Conservation (phyloP, 805 yeast genomes). For the Blastobotrys parvus region DNA sequence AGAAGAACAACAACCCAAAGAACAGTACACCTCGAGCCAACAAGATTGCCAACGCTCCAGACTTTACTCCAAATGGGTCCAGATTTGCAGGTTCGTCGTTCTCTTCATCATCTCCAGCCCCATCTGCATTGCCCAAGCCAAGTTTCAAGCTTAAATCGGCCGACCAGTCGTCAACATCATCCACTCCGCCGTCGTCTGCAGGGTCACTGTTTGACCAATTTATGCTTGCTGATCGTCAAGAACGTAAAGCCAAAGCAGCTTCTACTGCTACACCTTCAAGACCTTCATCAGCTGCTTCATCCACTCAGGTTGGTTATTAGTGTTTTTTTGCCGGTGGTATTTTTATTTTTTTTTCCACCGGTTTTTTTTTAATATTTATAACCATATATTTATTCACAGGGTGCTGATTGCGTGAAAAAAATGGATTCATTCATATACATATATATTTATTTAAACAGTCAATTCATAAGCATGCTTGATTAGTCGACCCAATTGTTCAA, state of each 20-base stretch:
- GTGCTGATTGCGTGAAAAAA: too few species aligned
- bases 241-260: slow-evolving; percentile 4
- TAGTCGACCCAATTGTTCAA: slow-evolving; percentile 25
- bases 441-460: neutral
- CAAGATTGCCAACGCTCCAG: neutral
- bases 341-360: neutral
- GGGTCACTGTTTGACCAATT: slow-evolving; percentile 15
- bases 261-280: neutral
- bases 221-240: slow-evolving; percentile 17
- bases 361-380: neutral
- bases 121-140: slow-evolving; percentile 22
- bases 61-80: slow-evolving; percentile 1
- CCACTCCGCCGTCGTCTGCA: slow-evolving; percentile 1
- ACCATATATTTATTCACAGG: too few species aligned
- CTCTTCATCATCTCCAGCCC: slow-evolving; percentile 23
- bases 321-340: neutral
- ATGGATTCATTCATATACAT: too few species aligned
- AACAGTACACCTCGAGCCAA: neutral
- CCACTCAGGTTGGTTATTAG: too few species aligned
- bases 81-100: slow-evolving; percentile 24
- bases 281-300: too few species aligned
- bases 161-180: neutral
- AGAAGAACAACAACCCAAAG: slow-evolving; percentile 2
- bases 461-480: slow-evolving; percentile 26
- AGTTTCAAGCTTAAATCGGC: slow-evolving; percentile 13